phyloP scores from a whole-genome alignment of 2,329 filamentous ascomycete species.

The Aspergillus piperis region DNA sequence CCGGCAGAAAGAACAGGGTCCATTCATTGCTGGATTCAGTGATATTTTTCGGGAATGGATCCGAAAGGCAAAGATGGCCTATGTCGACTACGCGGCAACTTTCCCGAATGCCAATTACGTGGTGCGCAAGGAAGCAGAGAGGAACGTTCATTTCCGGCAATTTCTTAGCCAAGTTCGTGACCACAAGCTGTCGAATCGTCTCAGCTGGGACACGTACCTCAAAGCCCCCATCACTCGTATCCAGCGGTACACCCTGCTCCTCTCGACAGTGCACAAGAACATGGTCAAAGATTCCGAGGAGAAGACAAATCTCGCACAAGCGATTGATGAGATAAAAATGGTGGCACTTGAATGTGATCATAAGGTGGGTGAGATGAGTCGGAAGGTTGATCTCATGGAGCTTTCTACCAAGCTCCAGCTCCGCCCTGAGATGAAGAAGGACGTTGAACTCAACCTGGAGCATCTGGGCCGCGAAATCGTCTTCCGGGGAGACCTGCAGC shows the following conservation, averaged over 20 bases:
- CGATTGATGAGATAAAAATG: constrained; percentile 86
- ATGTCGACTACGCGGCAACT: constrained; percentile 86
- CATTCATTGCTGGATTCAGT: constrained; percentile 90
- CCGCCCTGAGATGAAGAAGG: constrained; percentile 79
- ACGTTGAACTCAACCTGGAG: constrained; percentile 82
- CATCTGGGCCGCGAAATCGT: constrained; percentile 92
- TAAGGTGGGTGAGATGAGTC: constrained; percentile 87
- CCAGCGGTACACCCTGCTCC: constrained; percentile 82
- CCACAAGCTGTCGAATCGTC: constrained; percentile 75
- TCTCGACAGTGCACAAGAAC: constrained; percentile 80
- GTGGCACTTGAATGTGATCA: constrained; percentile 90
- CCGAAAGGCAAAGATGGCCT: constrained; percentile 82
- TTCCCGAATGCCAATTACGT: constrained; percentile 83
- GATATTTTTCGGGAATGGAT: constrained; percentile 99
- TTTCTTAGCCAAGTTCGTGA: constrained; percentile 80
- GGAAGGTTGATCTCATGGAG: constrained; percentile 86
- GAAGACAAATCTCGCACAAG: constrained; percentile 77
- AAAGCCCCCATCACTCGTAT: constrained; percentile 91
- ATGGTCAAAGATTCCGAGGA: constrained; percentile 85
- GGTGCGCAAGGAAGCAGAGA: constrained; percentile 78
- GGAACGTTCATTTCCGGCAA: constrained; percentile 80
- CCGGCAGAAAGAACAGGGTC: constrained; percentile 92
- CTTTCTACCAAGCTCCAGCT: constrained; percentile 80
- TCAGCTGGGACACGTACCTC: constrained; percentile 92
- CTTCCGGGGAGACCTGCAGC: constrained; percentile 82